Evolutionary conservation across 495 filamentous ascomycete genomes (phyloP), one percentile per base, ranked within the genome.

Genomic region (Aspergillus bridgeri): DNA sequence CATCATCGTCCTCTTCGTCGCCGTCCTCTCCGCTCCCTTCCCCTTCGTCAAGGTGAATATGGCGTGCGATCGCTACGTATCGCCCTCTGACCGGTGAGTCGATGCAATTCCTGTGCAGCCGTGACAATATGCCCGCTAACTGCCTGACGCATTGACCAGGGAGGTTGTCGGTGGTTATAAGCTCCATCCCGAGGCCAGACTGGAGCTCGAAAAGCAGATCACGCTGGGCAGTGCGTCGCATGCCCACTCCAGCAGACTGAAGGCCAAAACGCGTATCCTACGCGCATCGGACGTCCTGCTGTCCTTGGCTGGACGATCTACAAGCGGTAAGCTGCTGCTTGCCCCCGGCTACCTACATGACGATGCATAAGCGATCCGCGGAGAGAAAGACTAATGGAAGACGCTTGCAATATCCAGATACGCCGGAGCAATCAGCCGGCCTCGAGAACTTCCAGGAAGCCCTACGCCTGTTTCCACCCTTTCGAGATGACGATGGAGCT

Each of bases 391-490:
- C 43, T 54, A 44, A 54, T 18, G 7, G 13, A 56, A 24, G 18
- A 48, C 24, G 6, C 20, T 5, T 48, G 4, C 43, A 19, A 19
- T 19, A 17, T 48, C 20, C 38, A 62, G 61, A 64, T 11, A 43
- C 49, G 17, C 24, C 43, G 18, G 66, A 69, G 18, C 6, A 44
- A 45, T 45, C 51, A 5, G 33, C 56, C 0, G 60, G 61, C 6
- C 60, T 71, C 29, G 64, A 62, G 50, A 69, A 60, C 45, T 67
- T 65, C 20, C 61, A 69, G 24, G 65, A 71, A 54, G 65, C 54
- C n/a, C 46, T 71, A 18, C 64, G 66, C 20, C 51, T 65, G 3
- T 71, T 67, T 18, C 69, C 69, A 3, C 66, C 66, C 1, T 63
- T 64, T 55, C 63, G 58, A 18, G 65, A 69, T 56, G 64, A 68